Percentiles rank a stretch among this genome's conserved stretches.
Evolutionary conservation across 306 rosid genomes (phyloP).

Genomic region (Prunus mongolica): DNA sequence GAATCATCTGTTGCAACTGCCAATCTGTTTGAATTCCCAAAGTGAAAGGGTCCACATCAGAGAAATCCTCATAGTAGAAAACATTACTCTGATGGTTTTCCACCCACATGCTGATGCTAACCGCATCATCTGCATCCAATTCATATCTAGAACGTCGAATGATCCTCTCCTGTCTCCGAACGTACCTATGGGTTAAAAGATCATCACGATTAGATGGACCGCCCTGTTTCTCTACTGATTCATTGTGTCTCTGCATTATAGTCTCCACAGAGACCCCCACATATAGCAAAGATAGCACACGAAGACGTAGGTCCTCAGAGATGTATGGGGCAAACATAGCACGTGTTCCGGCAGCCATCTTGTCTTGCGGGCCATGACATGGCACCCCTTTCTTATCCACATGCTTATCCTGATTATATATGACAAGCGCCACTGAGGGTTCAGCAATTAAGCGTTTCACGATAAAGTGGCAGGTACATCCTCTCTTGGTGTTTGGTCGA

Average conservation of each 20-base stretch:
- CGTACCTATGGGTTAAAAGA: conserved; percentile 82
- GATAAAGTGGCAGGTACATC: conserved; percentile 89
- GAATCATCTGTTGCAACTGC: conserved; percentile 94
- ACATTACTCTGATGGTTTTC: conserved; percentile 69
- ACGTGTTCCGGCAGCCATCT: conserved; percentile 68
- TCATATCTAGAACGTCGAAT: conserved; percentile 77
- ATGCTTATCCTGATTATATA: conserved; percentile 76
- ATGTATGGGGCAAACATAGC: conserved; percentile 95
- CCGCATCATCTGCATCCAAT: conserved; percentile 69
- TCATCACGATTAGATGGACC: conserved; percentile 93
- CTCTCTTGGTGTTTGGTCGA: conserved; percentile 86
- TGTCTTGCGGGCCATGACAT: conserved; percentile 93
- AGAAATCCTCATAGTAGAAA: conserved; percentile 77
- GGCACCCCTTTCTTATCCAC: conserved; percentile 84
- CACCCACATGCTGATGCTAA: conserved; percentile 73
- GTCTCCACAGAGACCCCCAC: conserved; percentile 95
- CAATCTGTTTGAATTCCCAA: conserved; percentile 95
- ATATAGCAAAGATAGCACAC: conserved; percentile 69
- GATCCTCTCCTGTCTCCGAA: conserved; percentile 85
- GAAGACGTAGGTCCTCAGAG: conserved; percentile 82
- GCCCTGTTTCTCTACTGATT: conserved; percentile 80
- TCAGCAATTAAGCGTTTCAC: conserved; percentile 85
- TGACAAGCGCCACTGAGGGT: conserved; percentile 80
- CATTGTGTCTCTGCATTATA: conserved; percentile 92
- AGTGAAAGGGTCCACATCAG: conserved; percentile 67